phyloP scores from a whole-genome alignment of 495 filamentous ascomycete species.

The Baudoinia panamericana region DNA sequence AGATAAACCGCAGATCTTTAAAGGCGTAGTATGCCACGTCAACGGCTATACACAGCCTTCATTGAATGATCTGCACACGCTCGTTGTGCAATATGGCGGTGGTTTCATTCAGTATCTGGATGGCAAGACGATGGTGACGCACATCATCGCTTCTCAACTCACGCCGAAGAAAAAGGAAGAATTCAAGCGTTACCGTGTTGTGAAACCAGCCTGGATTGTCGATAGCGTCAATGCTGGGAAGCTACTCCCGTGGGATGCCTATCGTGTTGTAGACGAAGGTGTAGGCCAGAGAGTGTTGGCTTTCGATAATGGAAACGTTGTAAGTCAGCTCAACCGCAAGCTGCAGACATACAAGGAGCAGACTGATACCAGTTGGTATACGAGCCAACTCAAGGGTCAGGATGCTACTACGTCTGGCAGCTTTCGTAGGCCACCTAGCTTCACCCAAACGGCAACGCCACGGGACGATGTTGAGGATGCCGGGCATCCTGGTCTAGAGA shows the following conservation, averaged over 20 bases:
- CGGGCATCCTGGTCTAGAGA: constrained; percentile 16
- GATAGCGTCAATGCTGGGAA: constrained; percentile 73
- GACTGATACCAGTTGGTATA: constrained; percentile 66
- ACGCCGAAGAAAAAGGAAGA: constrained; percentile 86
- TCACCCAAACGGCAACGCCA: constrained; percentile 15
- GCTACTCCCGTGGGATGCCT: constrained; percentile 72
- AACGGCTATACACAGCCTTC: constrained; percentile 87
- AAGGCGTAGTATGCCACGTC: constrained; percentile 74
- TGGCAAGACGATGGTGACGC: constrained; percentile 82
- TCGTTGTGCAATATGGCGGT: constrained; percentile 82
- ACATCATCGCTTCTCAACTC: constrained; percentile 81
- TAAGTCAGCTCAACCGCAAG: constrained; percentile 48
- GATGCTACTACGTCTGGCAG: constrained; percentile 9
- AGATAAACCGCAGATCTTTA: constrained; percentile 73
- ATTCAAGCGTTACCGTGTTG: constrained; percentile 73
- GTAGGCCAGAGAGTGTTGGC: constrained; percentile 62
- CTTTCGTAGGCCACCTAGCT: constrained; percentile 6
- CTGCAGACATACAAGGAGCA: constrained; percentile 56
- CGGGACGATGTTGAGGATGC: constrained; percentile 19
- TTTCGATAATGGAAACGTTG: constrained; percentile 57
- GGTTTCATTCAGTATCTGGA: constrained; percentile 92
- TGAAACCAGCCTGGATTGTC: constrained; percentile 91
- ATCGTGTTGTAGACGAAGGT: constrained; percentile 67
- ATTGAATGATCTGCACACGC: constrained; percentile 67
- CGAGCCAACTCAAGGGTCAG: constrained; percentile 46